These are phyloP conservation scores for Phellinidium pouzarii DNA, from an alignment of 1,284 basidiomycete species.

Conservation along the genomic window DNA sequence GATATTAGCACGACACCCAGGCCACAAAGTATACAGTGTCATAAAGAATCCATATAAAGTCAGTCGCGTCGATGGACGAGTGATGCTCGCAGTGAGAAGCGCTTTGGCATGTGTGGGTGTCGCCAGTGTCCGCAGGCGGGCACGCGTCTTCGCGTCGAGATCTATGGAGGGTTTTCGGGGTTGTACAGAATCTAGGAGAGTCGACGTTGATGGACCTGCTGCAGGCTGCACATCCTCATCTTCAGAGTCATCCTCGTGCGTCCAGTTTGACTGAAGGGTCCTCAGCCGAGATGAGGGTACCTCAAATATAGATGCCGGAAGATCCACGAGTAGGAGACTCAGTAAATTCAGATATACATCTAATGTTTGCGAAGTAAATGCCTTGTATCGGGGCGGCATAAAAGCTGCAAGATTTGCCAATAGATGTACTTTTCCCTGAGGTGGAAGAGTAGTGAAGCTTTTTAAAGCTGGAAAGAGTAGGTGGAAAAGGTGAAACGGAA, in stretches of 20 bases:
- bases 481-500: conserved; percentile 38
- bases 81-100: conserved; percentile 23
- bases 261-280: conserved; percentile 20
- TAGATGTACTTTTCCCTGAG: conserved; percentile 44
- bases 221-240: conserved; percentile 2
- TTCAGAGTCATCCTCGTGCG: conserved; percentile 7
- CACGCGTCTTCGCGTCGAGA: conserved; percentile 13
- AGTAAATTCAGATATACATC: conserved; percentile 49
- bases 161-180: not conserved
- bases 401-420: conserved; percentile 62
- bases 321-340: conserved; percentile 41
- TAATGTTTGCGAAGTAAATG: conserved; percentile 40
- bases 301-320: conserved; percentile 50
- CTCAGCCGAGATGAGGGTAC: conserved; percentile 27
- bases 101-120: conserved; percentile 24
- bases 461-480: conserved; percentile 29
- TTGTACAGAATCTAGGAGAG: not conserved
- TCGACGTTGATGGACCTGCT: not conserved
- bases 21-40: conserved; percentile 51
- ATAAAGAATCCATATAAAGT: conserved; percentile 47
- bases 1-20: conserved; percentile 47
- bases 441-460: conserved; percentile 22
- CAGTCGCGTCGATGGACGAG: conserved; percentile 34
- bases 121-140: conserved; percentile 26
- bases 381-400: conserved; percentile 46